phyloP scores from a whole-genome alignment of 805 yeast species.

The Wickerhamomyces strasburgensis region DNA sequence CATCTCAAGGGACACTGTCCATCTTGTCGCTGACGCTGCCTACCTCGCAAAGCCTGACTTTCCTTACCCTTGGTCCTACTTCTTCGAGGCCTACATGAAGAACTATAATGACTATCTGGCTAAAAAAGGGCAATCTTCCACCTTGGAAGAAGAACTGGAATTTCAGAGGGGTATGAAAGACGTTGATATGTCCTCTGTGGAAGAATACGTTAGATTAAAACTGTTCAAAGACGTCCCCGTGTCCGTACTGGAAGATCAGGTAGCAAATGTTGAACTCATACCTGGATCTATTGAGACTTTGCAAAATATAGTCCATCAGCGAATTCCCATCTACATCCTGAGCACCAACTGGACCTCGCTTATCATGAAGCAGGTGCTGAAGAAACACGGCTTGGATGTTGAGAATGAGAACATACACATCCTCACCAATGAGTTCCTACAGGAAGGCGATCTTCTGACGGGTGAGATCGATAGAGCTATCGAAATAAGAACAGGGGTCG shows the following conservation, averaged over 20 bases:
- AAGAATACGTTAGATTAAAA: constrained; percentile 32
- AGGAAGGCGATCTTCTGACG: constrained; percentile 25
- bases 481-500: constrained; percentile 48
- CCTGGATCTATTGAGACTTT: constrained; percentile 28
- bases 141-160: constrained; percentile 36
- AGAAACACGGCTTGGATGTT: constrained; percentile 18
- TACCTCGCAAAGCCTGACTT: constrained; percentile 34
- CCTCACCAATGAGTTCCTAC: constrained; percentile 48
- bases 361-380: constrained; percentile 35
- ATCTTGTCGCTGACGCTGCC: constrained; percentile 44
- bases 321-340: constrained; percentile 38
- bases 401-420: constrained; percentile 26
- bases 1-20: constrained; percentile 53
- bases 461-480: constrained; percentile 21
- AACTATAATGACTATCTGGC: constrained; percentile 30
- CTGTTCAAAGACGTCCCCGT: constrained; percentile 39
- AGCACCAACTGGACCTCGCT: constrained; percentile 61
- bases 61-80: constrained; percentile 37
- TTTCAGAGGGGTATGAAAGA: constrained; percentile 41
- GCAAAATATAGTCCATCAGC: constrained; percentile 1
- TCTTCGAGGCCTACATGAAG: constrained; percentile 37
- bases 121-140: constrained; percentile 27
- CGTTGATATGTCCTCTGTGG: constrained; percentile 47
- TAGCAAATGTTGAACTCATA: constrained; percentile 32
- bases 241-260: constrained; percentile 31